Conservation (phyloP, 2,329 filamentous ascomycete genomes). For the Balansia obtecta region DNA sequence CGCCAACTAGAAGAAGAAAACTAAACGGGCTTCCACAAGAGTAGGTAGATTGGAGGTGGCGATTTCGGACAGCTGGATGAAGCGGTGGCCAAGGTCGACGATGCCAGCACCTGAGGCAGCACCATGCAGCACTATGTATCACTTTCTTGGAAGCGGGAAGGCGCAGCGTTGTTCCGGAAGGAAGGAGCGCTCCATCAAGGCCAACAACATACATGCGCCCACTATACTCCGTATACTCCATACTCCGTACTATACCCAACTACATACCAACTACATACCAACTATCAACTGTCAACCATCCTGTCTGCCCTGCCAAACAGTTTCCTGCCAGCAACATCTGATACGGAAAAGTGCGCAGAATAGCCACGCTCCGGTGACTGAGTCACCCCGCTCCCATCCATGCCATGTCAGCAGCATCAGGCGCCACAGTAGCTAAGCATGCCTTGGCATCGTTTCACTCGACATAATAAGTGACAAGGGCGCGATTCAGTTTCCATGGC, state of each 20-base stretch:
- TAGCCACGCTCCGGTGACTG: no score
- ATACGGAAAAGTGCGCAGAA: not conserved
- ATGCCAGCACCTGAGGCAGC: not conserved
- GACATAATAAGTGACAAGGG: not conserved
- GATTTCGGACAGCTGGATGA: not conserved
- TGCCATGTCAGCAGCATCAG: not conserved
- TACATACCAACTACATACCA: no score
- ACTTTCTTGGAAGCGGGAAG: not conserved
- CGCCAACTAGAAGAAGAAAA: not conserved
- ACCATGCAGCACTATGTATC: no score
- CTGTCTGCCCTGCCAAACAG: no score
- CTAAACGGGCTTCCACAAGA: not conserved
- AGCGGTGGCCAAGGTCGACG: not conserved
- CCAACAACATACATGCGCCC: no score
- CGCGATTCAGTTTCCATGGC: not conserved
- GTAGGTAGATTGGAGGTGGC: not conserved
- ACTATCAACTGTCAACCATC: no score
- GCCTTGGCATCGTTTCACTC: not conserved
- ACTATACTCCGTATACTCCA: no score
- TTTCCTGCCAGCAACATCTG: no score
- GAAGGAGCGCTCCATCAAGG: constrained; percentile 3
- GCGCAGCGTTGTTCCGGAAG: not conserved
- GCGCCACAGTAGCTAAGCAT: not conserved
- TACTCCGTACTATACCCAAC: no score
- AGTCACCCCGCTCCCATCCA: not conserved